Conservation (phyloP, 2,329 filamentous ascomycete species). For the Tolypocladium ophioglossoides region DNA sequence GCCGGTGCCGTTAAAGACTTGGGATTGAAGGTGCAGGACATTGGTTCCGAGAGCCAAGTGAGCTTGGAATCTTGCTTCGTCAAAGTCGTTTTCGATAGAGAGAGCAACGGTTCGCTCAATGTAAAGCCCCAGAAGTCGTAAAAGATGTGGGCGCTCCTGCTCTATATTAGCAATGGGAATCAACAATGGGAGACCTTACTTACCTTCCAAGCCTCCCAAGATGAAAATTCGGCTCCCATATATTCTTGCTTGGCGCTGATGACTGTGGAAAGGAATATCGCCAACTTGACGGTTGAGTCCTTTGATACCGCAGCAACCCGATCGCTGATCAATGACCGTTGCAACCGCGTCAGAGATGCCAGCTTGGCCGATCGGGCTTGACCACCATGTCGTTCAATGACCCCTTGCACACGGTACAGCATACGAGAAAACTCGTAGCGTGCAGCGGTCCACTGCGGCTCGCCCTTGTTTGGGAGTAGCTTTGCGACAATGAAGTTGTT, state of each 20-base stretch:
- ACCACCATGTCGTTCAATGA: conserved; percentile 29
- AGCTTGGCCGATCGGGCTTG: conserved; percentile 36
- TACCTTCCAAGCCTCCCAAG: conserved; percentile 20
- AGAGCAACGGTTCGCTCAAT: conserved; percentile 43
- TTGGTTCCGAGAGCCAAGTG: conserved; percentile 43
- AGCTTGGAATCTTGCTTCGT: conserved; percentile 54
- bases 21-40: conserved; percentile 25
- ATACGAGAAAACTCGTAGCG: conserved; percentile 41
- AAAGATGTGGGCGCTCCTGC: conserved; percentile 18
- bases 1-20: conserved; percentile 10
- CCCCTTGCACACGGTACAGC: conserved; percentile 29
- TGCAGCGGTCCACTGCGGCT: conserved; percentile 37
- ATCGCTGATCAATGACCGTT: conserved; percentile 46
- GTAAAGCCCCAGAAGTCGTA: conserved; percentile 36
- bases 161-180: background rate
- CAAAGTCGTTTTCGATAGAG: conserved; percentile 35
- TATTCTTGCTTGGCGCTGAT: conserved; percentile 32
- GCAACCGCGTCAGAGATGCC: conserved; percentile 46
- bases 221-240: conserved; percentile 21
- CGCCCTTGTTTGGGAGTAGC: conserved; percentile 26
- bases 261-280: conserved; percentile 36
- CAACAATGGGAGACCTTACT: conserved; percentile 6
- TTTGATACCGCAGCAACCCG: conserved; percentile 46
- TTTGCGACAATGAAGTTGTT: conserved; percentile 44
- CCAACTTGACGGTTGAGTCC: conserved; percentile 48